Conservation (phyloP, 352 stramenopile species). For the Globisporangium canariense region DNA sequence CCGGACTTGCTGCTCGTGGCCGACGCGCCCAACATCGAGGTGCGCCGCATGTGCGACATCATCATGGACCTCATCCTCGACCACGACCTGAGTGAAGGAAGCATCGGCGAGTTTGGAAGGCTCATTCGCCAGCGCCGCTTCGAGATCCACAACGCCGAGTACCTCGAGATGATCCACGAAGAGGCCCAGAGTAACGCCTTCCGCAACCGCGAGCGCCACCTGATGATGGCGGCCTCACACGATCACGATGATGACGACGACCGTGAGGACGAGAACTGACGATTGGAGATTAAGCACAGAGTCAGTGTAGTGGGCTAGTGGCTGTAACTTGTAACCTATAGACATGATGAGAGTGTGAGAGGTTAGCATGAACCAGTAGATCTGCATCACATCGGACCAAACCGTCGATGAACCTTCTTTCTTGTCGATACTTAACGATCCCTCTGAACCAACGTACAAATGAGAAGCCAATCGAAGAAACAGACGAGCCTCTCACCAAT, state of each 20-base stretch:
- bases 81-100: constrained; percentile 60
- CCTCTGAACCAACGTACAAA: not conserved
- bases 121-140: constrained; percentile 81
- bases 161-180: constrained; percentile 80
- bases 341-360: not conserved
- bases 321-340: not conserved
- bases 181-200: constrained; percentile 33
- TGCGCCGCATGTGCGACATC: constrained; percentile 83
- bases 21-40: constrained; percentile 76
- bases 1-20: constrained; percentile 74
- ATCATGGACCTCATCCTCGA: constrained; percentile 86
- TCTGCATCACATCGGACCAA: not conserved
- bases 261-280: not conserved
- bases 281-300: not conserved
- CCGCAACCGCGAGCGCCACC: constrained; percentile 13
- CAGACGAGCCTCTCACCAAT: not conserved
- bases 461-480: not conserved
- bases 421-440: not conserved
- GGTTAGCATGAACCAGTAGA: not conserved
- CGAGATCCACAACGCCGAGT: constrained; percentile 87
- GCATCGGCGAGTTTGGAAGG: constrained; percentile 67
- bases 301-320: not conserved
- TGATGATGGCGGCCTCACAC: constrained; percentile 12
- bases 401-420: not conserved
- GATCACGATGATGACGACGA: not conserved